A percentile compares a stretch with the other conserved stretches of the same genome.
Evolutionary conservation across 306 rosid species (phyloP).

Genomic region (Prosopis cineraria): DNA sequence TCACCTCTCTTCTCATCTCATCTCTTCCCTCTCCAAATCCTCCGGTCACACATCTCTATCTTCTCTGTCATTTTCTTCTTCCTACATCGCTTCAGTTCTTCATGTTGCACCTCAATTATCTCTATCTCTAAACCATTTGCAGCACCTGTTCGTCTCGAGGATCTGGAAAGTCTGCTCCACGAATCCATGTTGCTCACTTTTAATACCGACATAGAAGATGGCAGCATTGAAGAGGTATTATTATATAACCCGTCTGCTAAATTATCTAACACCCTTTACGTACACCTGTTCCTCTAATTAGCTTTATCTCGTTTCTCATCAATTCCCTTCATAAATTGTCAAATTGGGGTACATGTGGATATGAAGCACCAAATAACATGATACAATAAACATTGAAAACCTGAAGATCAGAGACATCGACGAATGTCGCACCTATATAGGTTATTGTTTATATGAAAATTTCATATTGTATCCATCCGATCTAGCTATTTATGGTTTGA

Average conservation of each 20-base stretch:
- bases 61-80: too few species aligned
- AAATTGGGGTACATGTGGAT: neutral
- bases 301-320: neutral
- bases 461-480: neutral
- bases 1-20: neutral
- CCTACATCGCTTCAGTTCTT: too few species aligned
- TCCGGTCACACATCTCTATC: neutral
- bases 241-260: neutral
- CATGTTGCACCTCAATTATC: too few species aligned
- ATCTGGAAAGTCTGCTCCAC: slow-evolving; percentile 8
- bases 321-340: neutral
- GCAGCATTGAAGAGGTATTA: slow-evolving; percentile 11
- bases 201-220: slow-evolving; percentile 19
- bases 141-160: neutral
- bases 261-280: neutral
- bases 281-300: neutral
- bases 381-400: too few species aligned
- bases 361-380: too few species aligned
- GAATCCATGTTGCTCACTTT: slow-evolving; percentile 11
- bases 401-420: neutral
- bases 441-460: neutral
- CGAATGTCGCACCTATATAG: neutral
- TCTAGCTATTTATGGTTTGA: too few species aligned
- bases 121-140: neutral
- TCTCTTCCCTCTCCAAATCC: slow-evolving; percentile 17